Conservation (phyloP, 2,329 filamentous ascomycete species). For the Phialophora tarda region DNA sequence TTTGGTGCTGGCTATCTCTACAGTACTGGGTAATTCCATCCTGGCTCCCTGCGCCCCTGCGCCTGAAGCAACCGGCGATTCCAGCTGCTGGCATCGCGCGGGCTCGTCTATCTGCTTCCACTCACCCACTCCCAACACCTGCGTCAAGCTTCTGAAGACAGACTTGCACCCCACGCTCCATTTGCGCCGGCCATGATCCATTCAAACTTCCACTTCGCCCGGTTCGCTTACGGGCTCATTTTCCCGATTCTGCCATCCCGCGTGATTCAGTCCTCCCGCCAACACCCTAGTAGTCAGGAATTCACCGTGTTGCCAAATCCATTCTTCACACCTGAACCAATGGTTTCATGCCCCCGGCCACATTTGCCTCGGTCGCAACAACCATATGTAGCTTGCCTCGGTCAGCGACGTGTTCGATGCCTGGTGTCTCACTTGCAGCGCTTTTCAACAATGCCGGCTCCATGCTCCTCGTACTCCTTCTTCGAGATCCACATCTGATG, state of each 20-base stretch:
- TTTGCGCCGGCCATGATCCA: background rate
- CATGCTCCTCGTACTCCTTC: conserved; percentile 98
- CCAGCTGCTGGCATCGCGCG: background rate
- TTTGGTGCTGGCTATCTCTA: conserved; percentile 2
- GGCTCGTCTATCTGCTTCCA: background rate
- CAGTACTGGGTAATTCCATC: too few relatives aligned
- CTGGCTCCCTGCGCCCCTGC: background rate
- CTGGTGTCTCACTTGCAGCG: conserved; percentile 75
- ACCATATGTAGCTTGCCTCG: background rate
- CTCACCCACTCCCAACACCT: background rate
- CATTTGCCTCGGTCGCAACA: background rate
- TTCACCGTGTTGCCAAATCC: background rate
- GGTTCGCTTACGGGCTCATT: conserved; percentile 8
- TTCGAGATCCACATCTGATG: conserved; percentile 99
- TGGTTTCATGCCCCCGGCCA: conserved; percentile 11
- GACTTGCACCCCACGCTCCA: conserved; percentile 7
- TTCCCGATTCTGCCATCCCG: conserved; percentile 6
- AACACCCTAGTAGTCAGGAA: conserved; percentile 1
- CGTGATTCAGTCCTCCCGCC: conserved; percentile 7
- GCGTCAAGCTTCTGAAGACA: background rate
- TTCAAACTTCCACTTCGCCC: conserved; percentile 1
- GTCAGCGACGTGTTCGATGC: background rate
- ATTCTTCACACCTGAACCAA: conserved; percentile 10
- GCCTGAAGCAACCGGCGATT: background rate
- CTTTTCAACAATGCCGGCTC: conserved; percentile 88